Percentiles rank a stretch among this genome's conserved stretches.
Conservation (phyloP, 1,139 yeast species). For the Candida pseudocylindracea region DNA sequence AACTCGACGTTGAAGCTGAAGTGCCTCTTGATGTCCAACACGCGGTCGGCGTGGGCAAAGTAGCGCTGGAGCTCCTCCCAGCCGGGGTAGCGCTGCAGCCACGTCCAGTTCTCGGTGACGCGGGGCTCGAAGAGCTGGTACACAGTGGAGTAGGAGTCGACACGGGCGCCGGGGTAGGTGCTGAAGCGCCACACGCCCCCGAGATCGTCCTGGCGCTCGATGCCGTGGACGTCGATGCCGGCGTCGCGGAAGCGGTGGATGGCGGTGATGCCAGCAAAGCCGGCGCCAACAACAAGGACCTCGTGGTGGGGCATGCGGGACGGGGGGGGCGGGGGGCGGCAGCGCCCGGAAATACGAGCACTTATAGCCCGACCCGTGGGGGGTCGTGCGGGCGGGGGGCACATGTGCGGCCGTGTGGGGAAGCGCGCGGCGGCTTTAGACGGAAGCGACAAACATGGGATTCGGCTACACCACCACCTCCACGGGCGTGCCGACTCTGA, state of each 20-base stretch:
- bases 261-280: neutral
- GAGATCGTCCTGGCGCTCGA: neutral
- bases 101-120: neutral
- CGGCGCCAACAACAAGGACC: neutral
- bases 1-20: neutral
- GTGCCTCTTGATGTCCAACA: neutral
- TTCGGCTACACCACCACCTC: no score
- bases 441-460: no score
- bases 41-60: neutral
- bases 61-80: neutral
- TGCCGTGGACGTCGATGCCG: neutral
- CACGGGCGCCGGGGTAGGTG: neutral
- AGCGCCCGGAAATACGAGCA: no score
- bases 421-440: no score
- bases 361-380: no score
- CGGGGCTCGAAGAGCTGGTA: neutral
- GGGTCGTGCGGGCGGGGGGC: no score
- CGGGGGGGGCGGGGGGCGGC: no score
- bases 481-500: no score
- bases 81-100: neutral
- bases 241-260: neutral
- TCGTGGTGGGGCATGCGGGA: neutral
- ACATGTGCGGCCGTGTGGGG: no score
- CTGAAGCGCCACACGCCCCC: neutral
- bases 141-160: neutral